Evolutionary conservation across 2,329 filamentous ascomycete genomes (phyloP), one percentile per base, ranked within the genome.

Genomic region (Aspergillus hortae): DNA sequence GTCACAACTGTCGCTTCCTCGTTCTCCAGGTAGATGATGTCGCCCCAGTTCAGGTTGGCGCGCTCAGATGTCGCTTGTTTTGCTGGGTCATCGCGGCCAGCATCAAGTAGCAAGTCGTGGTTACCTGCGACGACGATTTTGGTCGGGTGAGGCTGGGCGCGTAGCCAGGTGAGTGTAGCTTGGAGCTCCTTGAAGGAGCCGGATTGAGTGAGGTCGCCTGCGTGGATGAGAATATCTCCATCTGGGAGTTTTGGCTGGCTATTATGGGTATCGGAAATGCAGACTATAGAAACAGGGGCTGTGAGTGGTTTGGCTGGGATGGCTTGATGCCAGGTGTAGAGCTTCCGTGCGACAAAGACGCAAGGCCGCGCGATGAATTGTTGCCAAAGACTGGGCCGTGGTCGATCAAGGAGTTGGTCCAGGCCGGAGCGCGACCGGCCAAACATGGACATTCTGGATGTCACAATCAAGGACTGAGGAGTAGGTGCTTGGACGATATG

Each of bases 101-200:
- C 70, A 68, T 94, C 90, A 52, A 95, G 86, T 73, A 82, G 90
- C 56, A 83, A 83, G 62, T 96, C 91, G 66, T 96, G 91, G 65
- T 96, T 96, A 0, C 91, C 91, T 12, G 84, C 83, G 30, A 96
- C 83, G 14, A 91, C 79, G 12, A 96, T 76, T 69, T 95, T 95
- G 67, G 90, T 79, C 38, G 73, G 71, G 65, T 95, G 89, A 0
- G 88, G 86, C 15, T 88, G 80, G 1, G 75, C 72, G 32, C 76
- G 78, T 17, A 96, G 76, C 90, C 89, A 95, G 71, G 90, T 80
- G 43, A 95, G 74, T 63, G 91, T 86, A 12, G 71, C 74, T 70
- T 95, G 88, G 40, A 96, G 82, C 55, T 89, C 86, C 3, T 75
- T 70, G 0, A 80, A 78, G 4, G 83, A 85, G 15, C 92, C 91